Evolutionary conservation across 2,329 filamentous ascomycete species (phyloP).

Genomic region (Ceratocystiopsis sp.): DNA sequence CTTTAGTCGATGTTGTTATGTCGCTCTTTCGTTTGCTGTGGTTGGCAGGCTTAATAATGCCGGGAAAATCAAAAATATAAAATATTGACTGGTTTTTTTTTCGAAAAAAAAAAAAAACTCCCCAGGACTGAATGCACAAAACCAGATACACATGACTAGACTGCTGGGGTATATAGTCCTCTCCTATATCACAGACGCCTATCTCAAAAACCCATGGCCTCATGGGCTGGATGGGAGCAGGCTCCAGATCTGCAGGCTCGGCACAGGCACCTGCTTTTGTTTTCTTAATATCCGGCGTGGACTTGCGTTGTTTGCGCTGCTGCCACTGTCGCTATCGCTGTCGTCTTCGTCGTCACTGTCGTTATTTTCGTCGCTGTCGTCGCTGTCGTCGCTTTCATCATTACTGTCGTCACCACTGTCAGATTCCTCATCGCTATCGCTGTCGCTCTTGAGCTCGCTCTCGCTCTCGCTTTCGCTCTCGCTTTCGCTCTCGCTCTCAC

Average conservation of each 20-base stretch:
- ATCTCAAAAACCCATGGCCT: too few relatives aligned
- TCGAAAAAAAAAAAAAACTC: too few relatives aligned
- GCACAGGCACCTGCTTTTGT: neutral
- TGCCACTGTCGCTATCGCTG: slow-evolving; percentile 7
- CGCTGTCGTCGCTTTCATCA: slow-evolving; percentile 10
- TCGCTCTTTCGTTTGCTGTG: too few relatives aligned
- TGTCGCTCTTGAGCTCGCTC: slow-evolving; percentile 16
- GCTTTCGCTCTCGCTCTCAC: slow-evolving; percentile 5
- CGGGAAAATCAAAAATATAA: too few relatives aligned
- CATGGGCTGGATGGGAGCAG: neutral
- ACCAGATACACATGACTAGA: too few relatives aligned
- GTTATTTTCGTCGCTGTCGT: slow-evolving; percentile 6
- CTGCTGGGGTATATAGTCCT: too few relatives aligned
- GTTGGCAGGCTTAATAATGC: too few relatives aligned
- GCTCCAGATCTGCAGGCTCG: slow-evolving; percentile 7
- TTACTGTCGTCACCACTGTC: slow-evolving; percentile 14
- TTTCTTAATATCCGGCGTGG: too few relatives aligned
- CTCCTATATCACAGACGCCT: too few relatives aligned
- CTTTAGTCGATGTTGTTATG: too few relatives aligned
- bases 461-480: slow-evolving; percentile 1
- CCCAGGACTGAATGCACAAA: too few relatives aligned
- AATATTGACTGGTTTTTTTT: too few relatives aligned
- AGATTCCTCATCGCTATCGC: slow-evolving; percentile 7
- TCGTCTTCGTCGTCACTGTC: neutral
- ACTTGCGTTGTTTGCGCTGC: slow-evolving; percentile 11